These are phyloP conservation scores for Artomyces pyxidatus DNA, from an alignment of 768 basidiomycete species.

Conservation along the genomic window DNA sequence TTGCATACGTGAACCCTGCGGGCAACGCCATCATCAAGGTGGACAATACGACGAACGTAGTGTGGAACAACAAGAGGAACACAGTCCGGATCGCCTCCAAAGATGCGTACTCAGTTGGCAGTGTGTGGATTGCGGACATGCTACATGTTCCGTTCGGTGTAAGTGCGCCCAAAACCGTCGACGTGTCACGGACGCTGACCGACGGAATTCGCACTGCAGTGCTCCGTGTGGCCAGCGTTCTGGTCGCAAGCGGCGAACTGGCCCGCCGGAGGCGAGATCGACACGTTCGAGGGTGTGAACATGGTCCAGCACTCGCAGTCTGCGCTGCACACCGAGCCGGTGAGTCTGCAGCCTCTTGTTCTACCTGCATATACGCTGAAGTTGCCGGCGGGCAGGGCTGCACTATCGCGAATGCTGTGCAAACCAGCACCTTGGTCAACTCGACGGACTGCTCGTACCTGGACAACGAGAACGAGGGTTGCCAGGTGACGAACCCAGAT, in stretches of 20 bases:
- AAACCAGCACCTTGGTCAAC: slow-evolving; percentile 43
- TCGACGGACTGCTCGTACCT: slow-evolving; percentile 53
- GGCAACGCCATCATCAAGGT: neutral
- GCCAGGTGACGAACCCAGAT: slow-evolving; percentile 50
- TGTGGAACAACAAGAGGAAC: neutral
- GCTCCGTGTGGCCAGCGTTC: slow-evolving; percentile 1
- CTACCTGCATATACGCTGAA: too few relatives aligned
- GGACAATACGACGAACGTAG: neutral
- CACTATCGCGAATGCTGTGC: slow-evolving; percentile 37
- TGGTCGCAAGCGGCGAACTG: neutral
- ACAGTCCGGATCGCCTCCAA: neutral
- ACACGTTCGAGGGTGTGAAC: slow-evolving; percentile 54
- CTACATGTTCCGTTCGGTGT: slow-evolving; percentile 1
- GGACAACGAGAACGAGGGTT: slow-evolving; percentile 55
- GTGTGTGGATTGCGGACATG: slow-evolving; percentile 2
- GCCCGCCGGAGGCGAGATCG: slow-evolving; percentile 2
- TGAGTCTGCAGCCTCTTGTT: slow-evolving; percentile 7
- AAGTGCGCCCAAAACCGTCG: neutral
- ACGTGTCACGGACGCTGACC: too few relatives aligned
- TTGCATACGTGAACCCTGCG: neutral
- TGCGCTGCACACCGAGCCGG: slow-evolving; percentile 62
- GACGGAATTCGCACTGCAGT: neutral
- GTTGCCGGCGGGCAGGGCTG: slow-evolving; percentile 34
- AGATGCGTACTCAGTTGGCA: neutral
- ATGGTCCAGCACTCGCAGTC: slow-evolving; percentile 54